Evolutionary conservation across 352 stramenopile genomes (phyloP).

Genomic region (Phytophthora meadii): DNA sequence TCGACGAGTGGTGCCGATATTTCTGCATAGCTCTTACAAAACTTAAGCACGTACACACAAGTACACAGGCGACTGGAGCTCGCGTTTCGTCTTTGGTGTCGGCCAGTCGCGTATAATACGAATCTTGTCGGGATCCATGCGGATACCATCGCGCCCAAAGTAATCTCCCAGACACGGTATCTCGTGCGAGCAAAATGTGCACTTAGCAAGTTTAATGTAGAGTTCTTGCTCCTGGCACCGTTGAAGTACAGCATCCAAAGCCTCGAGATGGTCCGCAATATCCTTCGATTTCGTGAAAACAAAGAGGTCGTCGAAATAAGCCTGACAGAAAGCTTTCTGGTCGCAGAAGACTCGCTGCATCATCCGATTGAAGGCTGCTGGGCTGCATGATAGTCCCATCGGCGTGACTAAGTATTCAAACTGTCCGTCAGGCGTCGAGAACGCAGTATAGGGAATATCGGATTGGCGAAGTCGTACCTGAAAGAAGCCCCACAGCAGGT

Average conservation of each 20-base stretch:
- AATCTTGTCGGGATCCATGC: conserved; percentile 26
- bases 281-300: conserved; percentile 1
- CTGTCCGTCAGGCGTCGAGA: background rate
- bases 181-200: conserved; percentile 7
- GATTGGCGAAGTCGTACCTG: background rate
- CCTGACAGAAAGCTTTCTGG: background rate
- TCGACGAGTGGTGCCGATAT: conserved; percentile 11
- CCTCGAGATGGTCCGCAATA: conserved; percentile 2
- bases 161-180: conserved; percentile 14
- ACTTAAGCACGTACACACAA: conserved; percentile 28
- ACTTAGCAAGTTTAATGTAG: conserved; percentile 11
- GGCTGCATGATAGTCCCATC: background rate
- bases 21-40: conserved; percentile 2
- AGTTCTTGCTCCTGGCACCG: conserved; percentile 6
- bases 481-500: background rate
- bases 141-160: conserved; percentile 9
- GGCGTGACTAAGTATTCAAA: background rate
- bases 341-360: background rate
- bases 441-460: background rate
- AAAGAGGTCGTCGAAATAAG: conserved; percentile 10
- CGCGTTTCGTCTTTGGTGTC: conserved; percentile 11
- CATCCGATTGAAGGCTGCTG: background rate
- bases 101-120: conserved; percentile 13
- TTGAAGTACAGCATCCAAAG: background rate
- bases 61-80: conserved; percentile 23